Conservation (phyloP, 768 basidiomycete species). For the Psilocybe tampanensis region DNA sequence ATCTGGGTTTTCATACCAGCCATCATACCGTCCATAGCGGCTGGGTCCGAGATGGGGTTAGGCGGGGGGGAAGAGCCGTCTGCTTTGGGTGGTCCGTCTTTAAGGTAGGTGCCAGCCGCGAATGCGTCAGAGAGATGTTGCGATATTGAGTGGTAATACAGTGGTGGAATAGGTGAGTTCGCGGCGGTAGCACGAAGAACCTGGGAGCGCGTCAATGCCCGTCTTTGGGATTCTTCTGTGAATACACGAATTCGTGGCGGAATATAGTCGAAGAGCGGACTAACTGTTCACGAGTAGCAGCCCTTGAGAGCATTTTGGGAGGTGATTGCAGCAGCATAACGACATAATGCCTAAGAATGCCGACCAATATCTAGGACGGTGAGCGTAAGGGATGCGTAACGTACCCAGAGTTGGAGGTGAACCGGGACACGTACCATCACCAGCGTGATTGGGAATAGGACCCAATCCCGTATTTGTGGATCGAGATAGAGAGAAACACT, state of each 20-base stretch:
- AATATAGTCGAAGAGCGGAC: constrained; percentile 31
- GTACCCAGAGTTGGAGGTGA: not conserved
- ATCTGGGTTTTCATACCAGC: constrained; percentile 98
- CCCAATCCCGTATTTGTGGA: constrained; percentile 94
- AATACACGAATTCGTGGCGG: constrained; percentile 5
- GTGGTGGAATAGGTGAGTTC: constrained; percentile 77
- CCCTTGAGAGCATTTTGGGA: constrained; percentile 78
- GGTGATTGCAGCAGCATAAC: constrained; percentile 80
- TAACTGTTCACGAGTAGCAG: constrained; percentile 91
- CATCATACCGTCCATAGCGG: constrained; percentile 98
- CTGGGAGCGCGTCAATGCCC: constrained; percentile 79
- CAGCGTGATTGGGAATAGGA: constrained; percentile 94
- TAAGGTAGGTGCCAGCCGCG: constrained; percentile 79
- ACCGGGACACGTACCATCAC: constrained; percentile 87
- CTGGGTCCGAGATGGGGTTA: constrained; percentile 88
- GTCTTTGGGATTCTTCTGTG: constrained; percentile 39
- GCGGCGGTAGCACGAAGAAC: constrained; percentile 82
- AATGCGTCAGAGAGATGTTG: constrained; percentile 73
- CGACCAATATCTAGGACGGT: constrained; percentile 81
- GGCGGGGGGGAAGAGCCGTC: constrained; percentile 62
- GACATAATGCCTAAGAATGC: constrained; percentile 91
- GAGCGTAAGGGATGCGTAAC: not conserved
- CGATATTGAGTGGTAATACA: constrained; percentile 76
- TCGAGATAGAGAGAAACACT: constrained; percentile 75
- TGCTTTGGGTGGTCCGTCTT: constrained; percentile 74